These are phyloP conservation scores for Aeminium ludgeri DNA, from an alignment of 495 filamentous ascomycete species.

Conservation along the genomic window DNA sequence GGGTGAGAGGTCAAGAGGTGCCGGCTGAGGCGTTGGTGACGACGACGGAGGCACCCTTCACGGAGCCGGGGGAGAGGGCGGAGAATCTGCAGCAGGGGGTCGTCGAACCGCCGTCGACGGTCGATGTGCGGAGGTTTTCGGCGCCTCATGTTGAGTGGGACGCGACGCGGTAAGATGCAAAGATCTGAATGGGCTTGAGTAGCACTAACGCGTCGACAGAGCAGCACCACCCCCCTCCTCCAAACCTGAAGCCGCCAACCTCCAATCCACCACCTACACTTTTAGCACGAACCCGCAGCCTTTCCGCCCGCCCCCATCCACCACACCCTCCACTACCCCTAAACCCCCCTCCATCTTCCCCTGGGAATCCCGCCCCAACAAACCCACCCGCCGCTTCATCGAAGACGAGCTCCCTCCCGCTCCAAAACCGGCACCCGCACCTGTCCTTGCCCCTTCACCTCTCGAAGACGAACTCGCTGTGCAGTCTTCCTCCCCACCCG, in stretches of 20 bases:
- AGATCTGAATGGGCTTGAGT: not conserved
- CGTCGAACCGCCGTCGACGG: conserved; percentile 26
- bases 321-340: too few species aligned
- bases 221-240: conserved; percentile 57
- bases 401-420: conserved; percentile 31
- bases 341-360: conserved; percentile 59
- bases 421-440: conserved; percentile 5
- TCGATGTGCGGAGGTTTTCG: conserved; percentile 29
- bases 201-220: conserved; percentile 27
- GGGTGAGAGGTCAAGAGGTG: conserved; percentile 26
- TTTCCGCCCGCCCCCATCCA: conserved; percentile 53
- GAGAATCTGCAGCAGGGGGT: conserved; percentile 27
- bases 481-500: too few species aligned
- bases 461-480: conserved; percentile 10
- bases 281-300: conserved; percentile 57
- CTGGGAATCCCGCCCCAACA: conserved; percentile 51
- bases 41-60: conserved; percentile 24
- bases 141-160: conserved; percentile 49
- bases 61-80: conserved; percentile 21
- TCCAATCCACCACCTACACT: conserved; percentile 44
- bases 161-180: conserved; percentile 41
- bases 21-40: conserved; percentile 10
- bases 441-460: too few species aligned
- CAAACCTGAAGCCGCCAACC: conserved; percentile 59
- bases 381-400: conserved; percentile 56